These are phyloP conservation scores for Capsella bursapastoris DNA, from an alignment of 345 rosid genomes.

Conservation along the genomic window DNA sequence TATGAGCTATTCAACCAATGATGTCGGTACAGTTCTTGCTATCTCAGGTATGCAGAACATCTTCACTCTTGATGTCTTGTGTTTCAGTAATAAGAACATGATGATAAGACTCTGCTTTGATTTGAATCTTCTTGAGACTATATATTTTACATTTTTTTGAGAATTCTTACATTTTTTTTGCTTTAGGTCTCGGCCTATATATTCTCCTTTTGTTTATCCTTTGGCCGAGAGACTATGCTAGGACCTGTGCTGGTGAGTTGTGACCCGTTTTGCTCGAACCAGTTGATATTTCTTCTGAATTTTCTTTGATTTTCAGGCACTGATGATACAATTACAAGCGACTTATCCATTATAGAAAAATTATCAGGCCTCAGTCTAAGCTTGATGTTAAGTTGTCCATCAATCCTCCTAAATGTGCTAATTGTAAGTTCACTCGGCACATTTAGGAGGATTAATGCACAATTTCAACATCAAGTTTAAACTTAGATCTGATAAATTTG, in stretches of 20 bases:
- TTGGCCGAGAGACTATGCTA: slow-evolving; percentile 53
- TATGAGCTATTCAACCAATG: slow-evolving; percentile 63
- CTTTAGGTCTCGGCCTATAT: slow-evolving; percentile 68
- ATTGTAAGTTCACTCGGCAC: too few relatives aligned
- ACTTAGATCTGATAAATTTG: too few relatives aligned
- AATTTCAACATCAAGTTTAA: too few relatives aligned
- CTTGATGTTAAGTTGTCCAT: too few relatives aligned
- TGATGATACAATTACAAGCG: too few relatives aligned
- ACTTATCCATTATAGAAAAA: too few relatives aligned
- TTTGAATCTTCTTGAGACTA: neutral
- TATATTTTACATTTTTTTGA: too few relatives aligned
- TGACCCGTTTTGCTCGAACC: slow-evolving; percentile 44
- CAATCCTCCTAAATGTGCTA: too few relatives aligned
- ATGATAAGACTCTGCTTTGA: neutral
- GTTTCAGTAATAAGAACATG: neutral
- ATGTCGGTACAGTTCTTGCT: slow-evolving; percentile 60
- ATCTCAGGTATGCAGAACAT: neutral
- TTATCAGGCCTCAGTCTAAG: too few relatives aligned
- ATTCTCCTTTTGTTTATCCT: slow-evolving; percentile 62
- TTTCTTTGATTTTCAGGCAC: too few relatives aligned
- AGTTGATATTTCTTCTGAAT: too few relatives aligned
- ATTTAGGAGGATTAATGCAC: too few relatives aligned
- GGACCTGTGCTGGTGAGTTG: slow-evolving; percentile 52
- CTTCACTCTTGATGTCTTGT: neutral
- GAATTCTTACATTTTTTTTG: slow-evolving; percentile 20